Evolutionary conservation across 495 filamentous ascomycete species (phyloP), one percentile per base, ranked within the genome.

Genomic region (Penicillium egyptiacum): DNA sequence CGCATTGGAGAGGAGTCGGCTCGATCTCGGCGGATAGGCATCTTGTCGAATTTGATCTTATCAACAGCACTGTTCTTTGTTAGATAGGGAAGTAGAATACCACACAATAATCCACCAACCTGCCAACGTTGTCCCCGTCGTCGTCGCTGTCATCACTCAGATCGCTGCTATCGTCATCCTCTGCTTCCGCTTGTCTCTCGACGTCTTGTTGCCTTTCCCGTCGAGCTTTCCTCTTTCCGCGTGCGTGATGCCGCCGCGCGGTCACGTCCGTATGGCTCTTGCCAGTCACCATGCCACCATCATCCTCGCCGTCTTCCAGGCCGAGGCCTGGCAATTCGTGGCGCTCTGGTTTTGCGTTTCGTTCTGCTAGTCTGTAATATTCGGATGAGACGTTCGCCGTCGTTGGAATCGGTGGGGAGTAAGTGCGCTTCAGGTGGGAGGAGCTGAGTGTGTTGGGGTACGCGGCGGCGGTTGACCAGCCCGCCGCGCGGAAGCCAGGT

Each of bases 91-190:
- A 25, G 42, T 26, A 19, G 28, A 22, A 37, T 50, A 23, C 37
- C n/a, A 14, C 35, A 17, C 30, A 30, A 17, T 19, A 39, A 26
- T 17, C 41, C 9, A 61, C 69, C 49, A 50, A 79, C 77, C 77
- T 75, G 66, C 66, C 66, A 28, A 64, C 51, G 40, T 64, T 69
- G 16, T 96, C 91, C 10, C 79, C 80, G 55, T 96, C 92, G 30
- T 96, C 93, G 47, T 98, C 94, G 62, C 91, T 97, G 50, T 98
- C 93, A 61, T 97, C 94, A 64, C 91, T 97, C 57, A 97, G 73
- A 68, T 98, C 94, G 67, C 91, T 96, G 69, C 94, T 98, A 69
- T 98, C 95, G 28, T 97, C 95, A 43, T 98, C 94, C 54, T 96
- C 93, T 66, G 89, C 84, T 58, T 93, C 89, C 62, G 92, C 86